These are phyloP conservation scores for Metschnikowia baotianmanensis DNA, from an alignment of 805 yeast genomes.

Conservation along the genomic window DNA sequence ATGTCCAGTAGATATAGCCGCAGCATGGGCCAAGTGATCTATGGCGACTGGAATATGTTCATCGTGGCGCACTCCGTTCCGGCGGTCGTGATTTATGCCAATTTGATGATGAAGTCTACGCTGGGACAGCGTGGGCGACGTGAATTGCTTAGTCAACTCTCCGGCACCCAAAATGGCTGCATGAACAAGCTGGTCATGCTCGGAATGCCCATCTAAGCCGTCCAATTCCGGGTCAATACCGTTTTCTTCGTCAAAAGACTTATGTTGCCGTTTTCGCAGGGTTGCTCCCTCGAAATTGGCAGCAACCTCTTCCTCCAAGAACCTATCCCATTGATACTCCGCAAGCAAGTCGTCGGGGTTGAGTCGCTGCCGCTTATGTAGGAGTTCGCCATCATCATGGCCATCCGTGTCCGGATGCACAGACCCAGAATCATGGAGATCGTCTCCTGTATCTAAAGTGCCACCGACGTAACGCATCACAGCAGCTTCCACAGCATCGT, in stretches of 20 bases:
- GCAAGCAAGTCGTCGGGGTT: slow-evolving; percentile 42
- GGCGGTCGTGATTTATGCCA: slow-evolving; percentile 6
- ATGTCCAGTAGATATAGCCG: slow-evolving; percentile 20
- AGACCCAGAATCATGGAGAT: slow-evolving; percentile 2
- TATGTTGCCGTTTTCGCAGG: slow-evolving; percentile 14
- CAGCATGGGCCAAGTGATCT: slow-evolving; percentile 31
- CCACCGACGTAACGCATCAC: slow-evolving; percentile 73
- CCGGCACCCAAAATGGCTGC: slow-evolving; percentile 71
- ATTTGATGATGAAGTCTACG: neutral
- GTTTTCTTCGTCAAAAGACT: slow-evolving; percentile 7
- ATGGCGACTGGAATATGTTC: slow-evolving; percentile 21
- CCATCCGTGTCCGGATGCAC: slow-evolving; percentile 1
- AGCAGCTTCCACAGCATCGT: slow-evolving; percentile 71
- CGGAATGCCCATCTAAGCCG: slow-evolving; percentile 36
- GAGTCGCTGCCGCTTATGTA: slow-evolving; percentile 18
- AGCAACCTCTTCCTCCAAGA: slow-evolving; percentile 26
- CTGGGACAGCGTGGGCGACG: slow-evolving; percentile 8
- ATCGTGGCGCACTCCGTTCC: neutral
- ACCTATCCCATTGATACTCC: slow-evolving; percentile 51
- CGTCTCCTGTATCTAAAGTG: slow-evolving; percentile 39
- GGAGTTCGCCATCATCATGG: slow-evolving; percentile 17
- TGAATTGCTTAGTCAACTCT: slow-evolving; percentile 50
- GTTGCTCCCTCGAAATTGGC: slow-evolving; percentile 17
- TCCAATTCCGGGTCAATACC: slow-evolving; percentile 42
- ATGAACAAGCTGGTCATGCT: slow-evolving; percentile 64